These are phyloP conservation scores for Ceratocystiopsis brevicomis DNA, from an alignment of 2,329 filamentous ascomycete genomes.

Conservation along the genomic window DNA sequence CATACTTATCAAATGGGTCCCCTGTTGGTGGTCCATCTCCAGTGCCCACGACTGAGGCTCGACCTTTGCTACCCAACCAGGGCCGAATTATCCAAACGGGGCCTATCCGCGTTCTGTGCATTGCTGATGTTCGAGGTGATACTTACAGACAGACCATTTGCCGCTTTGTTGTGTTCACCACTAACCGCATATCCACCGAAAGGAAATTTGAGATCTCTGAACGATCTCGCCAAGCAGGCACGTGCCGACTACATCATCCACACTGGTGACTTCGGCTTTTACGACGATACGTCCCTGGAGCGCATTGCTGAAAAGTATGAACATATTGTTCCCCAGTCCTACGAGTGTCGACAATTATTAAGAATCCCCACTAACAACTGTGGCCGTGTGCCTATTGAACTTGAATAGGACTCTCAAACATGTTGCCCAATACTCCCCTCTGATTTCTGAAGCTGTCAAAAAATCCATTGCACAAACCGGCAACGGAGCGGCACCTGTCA, in stretches of 20 bases:
- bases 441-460: slow-evolving; percentile 63
- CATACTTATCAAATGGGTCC: slow-evolving; percentile 43
- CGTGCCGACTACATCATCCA: slow-evolving; percentile 96
- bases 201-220: slow-evolving; percentile 92
- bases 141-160: slow-evolving; percentile 10
- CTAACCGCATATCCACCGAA: slow-evolving; percentile 1
- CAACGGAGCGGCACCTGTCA: slow-evolving; percentile 54
- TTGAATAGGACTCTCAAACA: slow-evolving; percentile 71
- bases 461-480: slow-evolving; percentile 41
- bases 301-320: slow-evolving; percentile 93
- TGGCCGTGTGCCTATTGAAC: slow-evolving; percentile 1
- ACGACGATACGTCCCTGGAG: slow-evolving; percentile 87
- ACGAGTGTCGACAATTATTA: too few species aligned
- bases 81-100: slow-evolving; percentile 47
- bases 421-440: slow-evolving; percentile 92
- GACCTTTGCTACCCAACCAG: slow-evolving; percentile 48
- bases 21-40: slow-evolving; percentile 25
- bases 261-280: slow-evolving; percentile 97
- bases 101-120: slow-evolving; percentile 47
- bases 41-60: slow-evolving; percentile 37
- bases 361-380: too few species aligned
- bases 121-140: slow-evolving; percentile 52
- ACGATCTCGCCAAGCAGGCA: slow-evolving; percentile 87
- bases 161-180: neutral
- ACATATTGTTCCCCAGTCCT: slow-evolving; percentile 7